phyloP scores from a whole-genome alignment of 306 rosid species.

The Luffa acutangula region DNA sequence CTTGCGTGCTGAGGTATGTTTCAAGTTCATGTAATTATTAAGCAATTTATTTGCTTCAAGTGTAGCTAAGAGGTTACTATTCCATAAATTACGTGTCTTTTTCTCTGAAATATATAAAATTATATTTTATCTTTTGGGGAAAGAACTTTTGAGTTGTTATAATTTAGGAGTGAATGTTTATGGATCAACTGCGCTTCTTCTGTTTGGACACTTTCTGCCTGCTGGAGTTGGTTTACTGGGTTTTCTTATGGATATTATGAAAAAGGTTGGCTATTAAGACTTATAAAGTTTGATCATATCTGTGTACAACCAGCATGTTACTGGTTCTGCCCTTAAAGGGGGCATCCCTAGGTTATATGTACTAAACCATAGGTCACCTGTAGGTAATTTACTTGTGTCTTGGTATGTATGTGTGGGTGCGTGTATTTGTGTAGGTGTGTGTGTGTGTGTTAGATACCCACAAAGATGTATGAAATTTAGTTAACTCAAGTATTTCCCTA shows the following conservation, averaged over 20 bases:
- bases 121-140: background rate
- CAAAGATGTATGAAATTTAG: background rate
- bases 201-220: background rate
- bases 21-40: background rate
- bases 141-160: background rate
- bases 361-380: background rate
- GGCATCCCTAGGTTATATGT: background rate
- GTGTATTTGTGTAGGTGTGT: background rate
- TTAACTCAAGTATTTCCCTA: background rate
- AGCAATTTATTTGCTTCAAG: constrained; percentile 5
- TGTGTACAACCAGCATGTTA: too few relatives aligned
- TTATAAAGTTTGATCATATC: background rate
- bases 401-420: background rate
- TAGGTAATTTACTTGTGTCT: background rate
- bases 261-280: background rate
- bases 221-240: background rate
- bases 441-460: background rate
- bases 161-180: background rate
- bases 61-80: background rate
- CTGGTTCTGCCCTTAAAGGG: background rate
- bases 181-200: background rate
- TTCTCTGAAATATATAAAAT: background rate
- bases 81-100: background rate
- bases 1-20: constrained; percentile 69
- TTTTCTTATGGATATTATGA: background rate